Evolutionary conservation across 495 filamentous ascomycete genomes (phyloP), one percentile per base, ranked within the genome.

Genomic region (Aspergillus wentii): DNA sequence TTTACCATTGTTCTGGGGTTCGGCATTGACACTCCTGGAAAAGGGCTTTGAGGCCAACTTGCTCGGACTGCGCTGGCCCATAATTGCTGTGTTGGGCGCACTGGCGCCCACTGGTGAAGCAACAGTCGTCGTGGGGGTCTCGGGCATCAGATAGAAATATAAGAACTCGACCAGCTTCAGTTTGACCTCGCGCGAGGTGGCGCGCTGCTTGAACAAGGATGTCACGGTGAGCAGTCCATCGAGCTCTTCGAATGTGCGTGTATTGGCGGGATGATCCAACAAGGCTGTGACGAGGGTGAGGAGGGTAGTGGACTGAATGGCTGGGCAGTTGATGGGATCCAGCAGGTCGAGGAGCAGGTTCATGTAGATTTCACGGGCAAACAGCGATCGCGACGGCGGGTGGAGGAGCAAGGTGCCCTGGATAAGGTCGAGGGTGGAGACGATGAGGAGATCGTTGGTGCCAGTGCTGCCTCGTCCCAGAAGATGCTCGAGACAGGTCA

Each of bases 71-170:
- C 82, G 69, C 54, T 84, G 82, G 35, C 77, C 64, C 26, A 32
- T 41, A 37, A 51, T 45, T 8, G 52, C 52, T 4, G 69, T 52
- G 4, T 60, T 64, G 3, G 70, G 66, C 15, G 62, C 48, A 23
- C 53, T 65, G 23, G 67, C 63, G 6, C 38, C 49, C 58, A 8
- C 68, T 6, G 69, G 51, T n/a, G 48, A 40, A 25, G 33, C 72
- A 54, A 51, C 27, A 10, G 52, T 46, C 0, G 72, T 67, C 14
- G 74, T 72, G 1, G 85, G 79, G 1, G 75, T 79, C 62, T 97
- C 92, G 19, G 90, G 88, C 82, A 96, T 95, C 33, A 98, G 79
- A 61, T 97, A 98, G 63, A 96, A 96, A 64, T 97, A 95, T 4
- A 98, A 66, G 57, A 98, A 96, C 54, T 98, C 92, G 41, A 95